Evolutionary conservation across 129 eudicot species (phyloP).

Genomic region (Centella asiatica): DNA sequence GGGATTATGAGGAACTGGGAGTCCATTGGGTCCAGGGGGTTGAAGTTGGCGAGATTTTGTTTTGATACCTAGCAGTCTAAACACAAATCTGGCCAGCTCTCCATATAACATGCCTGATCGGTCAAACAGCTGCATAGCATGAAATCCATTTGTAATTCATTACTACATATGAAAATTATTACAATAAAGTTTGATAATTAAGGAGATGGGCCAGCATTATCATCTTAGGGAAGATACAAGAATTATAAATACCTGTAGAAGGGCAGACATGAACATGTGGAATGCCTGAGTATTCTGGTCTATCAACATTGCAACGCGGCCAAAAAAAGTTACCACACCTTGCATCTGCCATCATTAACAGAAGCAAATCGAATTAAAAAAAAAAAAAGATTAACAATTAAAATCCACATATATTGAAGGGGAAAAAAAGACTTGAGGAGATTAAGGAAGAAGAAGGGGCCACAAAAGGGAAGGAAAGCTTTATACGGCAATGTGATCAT

Average conservation of each 20-base stretch:
- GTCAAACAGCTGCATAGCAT: conserved; percentile 78
- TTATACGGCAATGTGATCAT: no score
- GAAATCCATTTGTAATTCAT: no score
- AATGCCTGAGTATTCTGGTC: conserved; percentile 95
- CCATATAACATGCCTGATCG: conserved; percentile 91
- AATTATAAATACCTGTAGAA: conserved; percentile 60
- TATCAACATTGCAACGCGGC: conserved; percentile 69
- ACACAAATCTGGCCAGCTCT: conserved; percentile 83
- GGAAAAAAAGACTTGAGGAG: not conserved
- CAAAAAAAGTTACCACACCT: conserved; percentile 83
- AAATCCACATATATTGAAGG: not conserved
- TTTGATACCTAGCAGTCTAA: conserved; percentile 60
- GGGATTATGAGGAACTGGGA: conserved; percentile 45
- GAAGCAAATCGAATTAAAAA: not conserved
- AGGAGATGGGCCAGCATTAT: not conserved
- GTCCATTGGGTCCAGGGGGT: conserved; percentile 58
- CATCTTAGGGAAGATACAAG: not conserved
- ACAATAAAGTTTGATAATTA: no score
- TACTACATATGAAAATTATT: no score
- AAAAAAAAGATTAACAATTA: not conserved
- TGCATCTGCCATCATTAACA: conserved; percentile 43
- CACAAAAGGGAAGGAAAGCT: no score
- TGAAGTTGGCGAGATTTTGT: conserved; percentile 58
- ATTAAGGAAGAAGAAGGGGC: no score
- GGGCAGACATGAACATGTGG: conserved; percentile 88